Base-by-base conservation (phyloP, 2,329 filamentous ascomycete species). In the Atkinsonella texensis region DNA sequence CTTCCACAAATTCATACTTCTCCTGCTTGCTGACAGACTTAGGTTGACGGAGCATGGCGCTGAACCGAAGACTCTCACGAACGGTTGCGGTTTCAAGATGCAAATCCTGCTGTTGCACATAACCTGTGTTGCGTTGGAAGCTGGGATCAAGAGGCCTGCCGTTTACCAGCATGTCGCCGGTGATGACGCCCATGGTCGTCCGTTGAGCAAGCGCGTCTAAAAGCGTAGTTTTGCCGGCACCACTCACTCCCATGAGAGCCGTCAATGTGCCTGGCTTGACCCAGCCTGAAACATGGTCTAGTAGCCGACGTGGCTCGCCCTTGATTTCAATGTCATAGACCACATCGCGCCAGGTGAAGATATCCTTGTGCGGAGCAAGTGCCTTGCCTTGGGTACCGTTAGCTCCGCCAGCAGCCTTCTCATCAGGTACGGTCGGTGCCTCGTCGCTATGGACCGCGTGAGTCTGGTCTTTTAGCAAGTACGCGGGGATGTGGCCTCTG, bases 41-140 rank as follows among this genome's bases (percentile, higher is more conserved):
- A 0, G 80, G 79, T 55, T 83, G 81, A 9, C 78, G 71, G 2
- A 81, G 70, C 61, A 77, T 65, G n/a, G 77, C 77, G 35, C 73
- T 77, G 64, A 81, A 81, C 0, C 68, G 67, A 4, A 81, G 64
- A 43, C 70, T 74, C 56, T 80, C 77, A 1, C 74, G 70, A 7
- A 81, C 75, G 0, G 79, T 81, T 0, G 84, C 83, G 0, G 89
- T 95, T 46, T 84, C 75, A 43, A 94, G 74, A 64, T 95, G 90
- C 13, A 95, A 76, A 77, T 96, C 90, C 65, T 95, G 89, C 65
- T 95, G 90, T 63, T 95, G 88, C 38, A 90, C 89, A 59, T 95
- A 95, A 47, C 89, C 89, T 0, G 88, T 94, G 70, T 81, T 81
- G 7, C 82, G 71, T 53, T 83, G 80, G 56, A 85, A 85, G 46